Percentiles rank a stretch among this genome's conserved stretches.
These are phyloP conservation scores for Bifiguratus adelaidae DNA, from an alignment of 192 early-diverging fungal species.

Conservation along the genomic window DNA sequence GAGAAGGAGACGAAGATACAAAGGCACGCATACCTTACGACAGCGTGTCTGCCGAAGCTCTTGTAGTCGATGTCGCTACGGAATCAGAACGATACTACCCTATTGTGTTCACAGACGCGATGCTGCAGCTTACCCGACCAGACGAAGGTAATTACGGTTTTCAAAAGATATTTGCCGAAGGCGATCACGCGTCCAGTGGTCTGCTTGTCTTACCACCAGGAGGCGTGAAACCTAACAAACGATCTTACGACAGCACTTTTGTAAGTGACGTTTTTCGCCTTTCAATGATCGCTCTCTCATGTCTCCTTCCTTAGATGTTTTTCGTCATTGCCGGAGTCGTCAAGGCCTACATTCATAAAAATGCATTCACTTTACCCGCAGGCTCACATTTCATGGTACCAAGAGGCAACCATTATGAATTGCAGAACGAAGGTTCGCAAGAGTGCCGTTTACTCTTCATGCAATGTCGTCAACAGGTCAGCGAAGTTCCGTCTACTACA, in stretches of 20 bases:
- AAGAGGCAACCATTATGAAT: constrained; percentile 29
- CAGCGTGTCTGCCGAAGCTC: too few species aligned
- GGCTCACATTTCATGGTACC: constrained; percentile 39
- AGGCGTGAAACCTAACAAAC: constrained; percentile 35
- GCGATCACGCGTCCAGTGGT: constrained; percentile 34
- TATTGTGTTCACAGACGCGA: too few species aligned
- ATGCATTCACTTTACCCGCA: constrained; percentile 21
- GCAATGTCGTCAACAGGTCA: too few species aligned
- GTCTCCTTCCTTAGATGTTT: constrained; percentile 19
- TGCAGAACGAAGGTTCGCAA: too few species aligned
- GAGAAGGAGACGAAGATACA: too few species aligned
- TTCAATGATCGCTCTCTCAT: not conserved
- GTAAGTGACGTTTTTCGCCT: constrained; percentile 11
- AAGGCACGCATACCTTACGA: too few species aligned
- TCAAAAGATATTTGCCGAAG: constrained; percentile 42
- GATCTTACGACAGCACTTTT: constrained; percentile 26
- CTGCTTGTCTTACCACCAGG: constrained; percentile 39
- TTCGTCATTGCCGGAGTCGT: constrained; percentile 27
- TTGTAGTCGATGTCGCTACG: too few species aligned
- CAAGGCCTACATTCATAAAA: constrained; percentile 27
- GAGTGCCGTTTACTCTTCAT: too few species aligned
- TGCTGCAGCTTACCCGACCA: too few species aligned
- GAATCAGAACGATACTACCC: too few species aligned
- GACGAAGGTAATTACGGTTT: constrained; percentile 41
- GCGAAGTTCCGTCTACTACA: too few species aligned